Percentiles rank a stretch among this genome's conserved stretches.
phyloP scores from a whole-genome alignment of 2,329 filamentous ascomycete species.

The Alternaria hordeiaustralica region DNA sequence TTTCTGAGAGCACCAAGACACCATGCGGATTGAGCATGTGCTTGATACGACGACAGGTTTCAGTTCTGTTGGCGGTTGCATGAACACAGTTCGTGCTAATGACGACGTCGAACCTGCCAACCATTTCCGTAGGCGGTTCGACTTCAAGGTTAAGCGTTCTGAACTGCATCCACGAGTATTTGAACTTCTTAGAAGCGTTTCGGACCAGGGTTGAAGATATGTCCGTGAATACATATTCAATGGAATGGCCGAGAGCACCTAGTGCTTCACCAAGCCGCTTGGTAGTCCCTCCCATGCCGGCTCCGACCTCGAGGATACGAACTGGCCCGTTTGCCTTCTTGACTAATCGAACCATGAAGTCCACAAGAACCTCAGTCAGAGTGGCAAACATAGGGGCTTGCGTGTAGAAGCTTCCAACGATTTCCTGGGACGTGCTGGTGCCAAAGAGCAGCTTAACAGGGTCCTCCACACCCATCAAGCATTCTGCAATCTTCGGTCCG shows the following conservation, averaged over 20 bases:
- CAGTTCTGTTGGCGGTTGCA: slow-evolving; percentile 20
- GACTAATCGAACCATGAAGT: slow-evolving; percentile 9
- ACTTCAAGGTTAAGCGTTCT: slow-evolving; percentile 35
- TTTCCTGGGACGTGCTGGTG: slow-evolving; percentile 8
- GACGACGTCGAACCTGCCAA: slow-evolving; percentile 12
- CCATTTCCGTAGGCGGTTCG: not conserved
- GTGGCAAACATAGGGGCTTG: slow-evolving; percentile 26
- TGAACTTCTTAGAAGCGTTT: slow-evolving; percentile 36
- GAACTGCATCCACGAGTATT: slow-evolving; percentile 44
- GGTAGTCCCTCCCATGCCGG: slow-evolving; percentile 50
- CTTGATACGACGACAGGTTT: slow-evolving; percentile 9
- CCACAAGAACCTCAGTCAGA: slow-evolving; percentile 18
- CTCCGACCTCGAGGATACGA: slow-evolving; percentile 49
- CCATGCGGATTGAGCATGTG: slow-evolving; percentile 15
- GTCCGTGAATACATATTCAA: slow-evolving; percentile 52
- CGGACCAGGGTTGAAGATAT: slow-evolving; percentile 48
- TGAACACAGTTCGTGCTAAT: slow-evolving; percentile 33
- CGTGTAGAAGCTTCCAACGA: slow-evolving; percentile 23
- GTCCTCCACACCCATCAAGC: slow-evolving; percentile 17
- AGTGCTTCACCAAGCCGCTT: slow-evolving; percentile 17
- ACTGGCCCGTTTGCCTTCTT: slow-evolving; percentile 14
- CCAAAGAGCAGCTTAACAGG: slow-evolving; percentile 22
- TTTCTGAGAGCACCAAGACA: slow-evolving; percentile 21
- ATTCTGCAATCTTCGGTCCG: slow-evolving; percentile 18
- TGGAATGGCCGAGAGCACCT: not conserved